Evolutionary conservation across 2,329 filamentous ascomycete species (phyloP).

Genomic region (Clarireedia hainanense): DNA sequence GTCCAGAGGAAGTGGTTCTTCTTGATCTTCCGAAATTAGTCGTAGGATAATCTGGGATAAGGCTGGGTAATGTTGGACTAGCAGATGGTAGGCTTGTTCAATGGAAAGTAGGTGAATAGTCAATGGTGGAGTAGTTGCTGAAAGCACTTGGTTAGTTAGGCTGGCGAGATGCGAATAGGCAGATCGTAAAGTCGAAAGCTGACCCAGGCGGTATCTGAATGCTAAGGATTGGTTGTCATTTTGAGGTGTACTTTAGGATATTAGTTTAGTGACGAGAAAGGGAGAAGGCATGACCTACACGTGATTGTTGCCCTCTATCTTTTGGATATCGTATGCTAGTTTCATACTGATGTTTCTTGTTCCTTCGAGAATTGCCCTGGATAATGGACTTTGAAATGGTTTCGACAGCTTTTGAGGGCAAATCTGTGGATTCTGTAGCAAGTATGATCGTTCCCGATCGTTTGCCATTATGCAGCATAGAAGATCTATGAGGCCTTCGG

Average conservation of each 20-base stretch:
- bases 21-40: conserved; percentile 21
- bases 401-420: conserved; percentile 14
- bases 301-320: conserved; percentile 9
- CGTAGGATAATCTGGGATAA: conserved; percentile 7
- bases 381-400: conserved; percentile 13
- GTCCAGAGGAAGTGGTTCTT: conserved; percentile 21
- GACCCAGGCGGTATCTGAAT: conserved; percentile 18
- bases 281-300: conserved; percentile 1
- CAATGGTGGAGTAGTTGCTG: neutral
- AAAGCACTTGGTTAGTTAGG: neutral
- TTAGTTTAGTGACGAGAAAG: neutral
- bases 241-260: conserved; percentile 11
- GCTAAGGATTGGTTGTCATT: conserved; percentile 22
- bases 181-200: conserved; percentile 15
- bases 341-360: conserved; percentile 16
- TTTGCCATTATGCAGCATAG: conserved; percentile 25
- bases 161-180: conserved; percentile 8
- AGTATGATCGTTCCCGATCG: conserved; percentile 14
- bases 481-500: conserved; percentile 23
- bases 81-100: conserved; percentile 19
- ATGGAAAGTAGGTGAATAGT: conserved; percentile 24
- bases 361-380: conserved; percentile 14
- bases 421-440: conserved; percentile 1
- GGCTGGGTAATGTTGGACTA: conserved; percentile 10
- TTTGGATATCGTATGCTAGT: conserved; percentile 14